Evolutionary conservation across 495 filamentous ascomycete species (phyloP).

Genomic region (Clavariopsis aquatica): DNA sequence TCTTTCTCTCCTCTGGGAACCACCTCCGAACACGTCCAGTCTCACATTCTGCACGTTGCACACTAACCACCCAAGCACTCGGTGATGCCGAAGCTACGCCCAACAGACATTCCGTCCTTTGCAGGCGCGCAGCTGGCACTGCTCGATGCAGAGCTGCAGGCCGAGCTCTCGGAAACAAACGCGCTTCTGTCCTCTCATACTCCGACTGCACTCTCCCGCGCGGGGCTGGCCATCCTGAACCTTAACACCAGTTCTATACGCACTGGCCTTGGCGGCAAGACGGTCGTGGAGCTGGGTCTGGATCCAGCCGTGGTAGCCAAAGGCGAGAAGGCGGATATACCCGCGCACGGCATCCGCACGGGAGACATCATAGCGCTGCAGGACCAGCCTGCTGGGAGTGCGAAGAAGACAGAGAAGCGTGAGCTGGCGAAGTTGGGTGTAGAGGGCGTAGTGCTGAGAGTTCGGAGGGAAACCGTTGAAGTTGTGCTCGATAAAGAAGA

Average conservation of each 20-base stretch:
- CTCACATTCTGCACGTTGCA: constrained; percentile 16
- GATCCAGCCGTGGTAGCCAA: constrained; percentile 62
- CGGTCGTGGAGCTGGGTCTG: constrained; percentile 75
- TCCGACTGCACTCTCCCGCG: constrained; percentile 74
- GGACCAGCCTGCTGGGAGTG: constrained; percentile 70
- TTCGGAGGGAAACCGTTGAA: constrained; percentile 58
- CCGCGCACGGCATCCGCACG: constrained; percentile 78
- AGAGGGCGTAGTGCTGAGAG: constrained; percentile 79
- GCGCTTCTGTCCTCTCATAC: constrained; percentile 68
- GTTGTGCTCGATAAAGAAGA: constrained; percentile 75
- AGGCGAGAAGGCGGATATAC: constrained; percentile 52
- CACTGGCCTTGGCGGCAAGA: constrained; percentile 88
- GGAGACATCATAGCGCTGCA: constrained; percentile 86
- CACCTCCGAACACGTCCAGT: constrained; percentile 15
- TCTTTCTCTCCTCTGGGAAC: neutral
- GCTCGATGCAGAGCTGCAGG: constrained; percentile 72
- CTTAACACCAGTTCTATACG: constrained; percentile 73
- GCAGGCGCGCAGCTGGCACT: constrained; percentile 75
- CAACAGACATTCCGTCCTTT: constrained; percentile 69
- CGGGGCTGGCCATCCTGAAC: constrained; percentile 84
- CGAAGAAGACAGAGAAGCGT: constrained; percentile 68
- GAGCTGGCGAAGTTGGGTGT: constrained; percentile 64
- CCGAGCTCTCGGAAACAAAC: constrained; percentile 74
- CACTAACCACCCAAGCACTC: constrained; percentile 6
- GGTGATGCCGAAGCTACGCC: constrained; percentile 15